Base-by-base conservation (phyloP, 306 rosid species). In the Cajanus cajan region DNA sequence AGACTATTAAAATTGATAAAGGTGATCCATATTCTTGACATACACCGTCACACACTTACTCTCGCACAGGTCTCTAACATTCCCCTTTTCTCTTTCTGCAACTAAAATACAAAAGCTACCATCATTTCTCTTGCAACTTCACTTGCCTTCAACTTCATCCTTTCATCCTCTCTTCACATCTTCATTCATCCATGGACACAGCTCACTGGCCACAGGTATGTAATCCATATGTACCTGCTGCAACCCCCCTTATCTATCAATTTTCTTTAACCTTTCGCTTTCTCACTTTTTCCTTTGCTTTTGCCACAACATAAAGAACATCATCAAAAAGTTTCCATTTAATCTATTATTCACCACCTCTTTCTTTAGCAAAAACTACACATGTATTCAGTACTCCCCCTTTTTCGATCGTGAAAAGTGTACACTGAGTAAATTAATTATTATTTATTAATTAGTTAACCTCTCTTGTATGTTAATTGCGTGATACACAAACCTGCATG, bases 131-230 rank as follows among this genome's bases (percentile, higher is more conserved):
- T 37, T 18, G 33, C 80, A 31, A 44, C 71, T 44, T 45, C 52
- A 33, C 3, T 36, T 36, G 16, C 34, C 34, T 58, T 57, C 62
- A 45, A 44, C 77, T 55, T 5, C 44, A 64, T n/a, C 21, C 7
- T 8, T 22, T 22, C 8, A 19, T 9, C 6, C 5, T 54, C 61
- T 18, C 70, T 40, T 45, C 65, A 66, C 39, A 2, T 68, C 72
- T 19, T 81, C 87, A 25, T 83, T 80, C 80, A 74, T 81, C 87
- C 91, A 92, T 92, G 97, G 92, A 92, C 72, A 86, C 92, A 68
- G 85, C 93, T 89, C 92, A 87, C 33, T 92, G 97, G 93, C 91
- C 97, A 72, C 96, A 86, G 93, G 97, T 92, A 78, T 43, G n/a
- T 22, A 19, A 44, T n/a, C 45, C 57, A 68, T 71, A 6, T 28